These are phyloP conservation scores for Apiospora phragmitis DNA, from an alignment of 2,329 filamentous ascomycete species.

Conservation along the genomic window DNA sequence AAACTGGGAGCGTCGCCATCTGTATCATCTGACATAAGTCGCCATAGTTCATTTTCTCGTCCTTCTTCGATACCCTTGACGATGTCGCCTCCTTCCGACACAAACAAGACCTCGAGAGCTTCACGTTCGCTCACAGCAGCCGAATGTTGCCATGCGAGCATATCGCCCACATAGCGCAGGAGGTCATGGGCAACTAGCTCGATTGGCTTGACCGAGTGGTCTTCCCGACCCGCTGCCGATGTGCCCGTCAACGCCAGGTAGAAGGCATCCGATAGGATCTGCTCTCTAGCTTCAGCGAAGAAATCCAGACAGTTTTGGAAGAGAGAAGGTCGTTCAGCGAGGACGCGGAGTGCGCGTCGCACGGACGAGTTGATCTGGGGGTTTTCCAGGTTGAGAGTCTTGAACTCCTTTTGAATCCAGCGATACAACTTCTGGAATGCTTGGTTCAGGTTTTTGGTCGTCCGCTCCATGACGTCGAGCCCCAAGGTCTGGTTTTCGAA, in stretches of 20 bases:
- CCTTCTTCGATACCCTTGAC: slow-evolving; percentile 79
- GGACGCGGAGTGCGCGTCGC: slow-evolving; percentile 76
- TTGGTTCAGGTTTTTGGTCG: slow-evolving; percentile 79
- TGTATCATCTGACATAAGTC: slow-evolving; percentile 59
- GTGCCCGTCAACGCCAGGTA: slow-evolving; percentile 82
- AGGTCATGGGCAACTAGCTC: slow-evolving; percentile 92
- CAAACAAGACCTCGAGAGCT: slow-evolving; percentile 86
- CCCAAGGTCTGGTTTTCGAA: slow-evolving; percentile 88
- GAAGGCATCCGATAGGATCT: slow-evolving; percentile 85
- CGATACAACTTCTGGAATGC: slow-evolving; percentile 95
- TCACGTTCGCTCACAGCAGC: slow-evolving; percentile 92
- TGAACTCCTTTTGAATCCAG: slow-evolving; percentile 94
- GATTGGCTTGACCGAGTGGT: slow-evolving; percentile 78
- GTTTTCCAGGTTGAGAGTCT: slow-evolving; percentile 87
- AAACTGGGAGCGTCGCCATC: slow-evolving; percentile 56
- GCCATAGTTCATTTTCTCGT: slow-evolving; percentile 82
- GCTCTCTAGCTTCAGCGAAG: slow-evolving; percentile 87
- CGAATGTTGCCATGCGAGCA: slow-evolving; percentile 96
- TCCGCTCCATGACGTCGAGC: slow-evolving; percentile 88
- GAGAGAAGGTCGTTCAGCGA: slow-evolving; percentile 84
- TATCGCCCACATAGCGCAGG: slow-evolving; percentile 89
- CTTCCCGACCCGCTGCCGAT: slow-evolving; percentile 55
- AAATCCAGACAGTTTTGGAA: slow-evolving; percentile 94
- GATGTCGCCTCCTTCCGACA: slow-evolving; percentile 87
- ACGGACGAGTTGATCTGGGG: slow-evolving; percentile 88